Base-by-base conservation (phyloP, 2,329 filamentous ascomycete genomes). In the Fusarium multiceps region DNA sequence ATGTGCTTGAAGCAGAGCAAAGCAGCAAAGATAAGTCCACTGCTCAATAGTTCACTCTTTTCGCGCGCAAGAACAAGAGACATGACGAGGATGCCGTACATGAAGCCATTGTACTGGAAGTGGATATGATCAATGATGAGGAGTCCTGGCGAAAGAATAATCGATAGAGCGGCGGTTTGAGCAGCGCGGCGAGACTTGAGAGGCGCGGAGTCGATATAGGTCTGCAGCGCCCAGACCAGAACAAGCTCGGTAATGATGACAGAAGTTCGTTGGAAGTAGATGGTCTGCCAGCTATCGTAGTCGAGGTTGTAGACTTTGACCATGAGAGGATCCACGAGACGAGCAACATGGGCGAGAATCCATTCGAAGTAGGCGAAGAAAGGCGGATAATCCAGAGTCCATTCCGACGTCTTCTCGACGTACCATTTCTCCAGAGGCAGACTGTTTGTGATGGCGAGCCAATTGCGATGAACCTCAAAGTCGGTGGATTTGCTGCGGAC, bases 331-430 rank as follows among this genome's bases (percentile, higher is more conserved):
- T 99, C 94, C 68, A 89, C 86, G 77, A 92, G 88, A 70, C 85
- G 88, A 27, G 94, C 96, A 61, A 90, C 84, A 75, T 96, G 92
- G 48, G 95, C 96, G 75, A 99, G 86, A 46, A 90, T 79, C 93
- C 93, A 98, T 85, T 99, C 96, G 82, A 98, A 98, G 79, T 92
- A 94, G 73, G 96, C 96, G 78, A 99, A 99, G 82, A 98, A 98
- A 10, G 96, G 96, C 32, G 96, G 96, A 79, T 99, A 99, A 83
- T 99, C 96, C 77, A 99, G 90, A 0, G 96, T 99, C 96, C 96
- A 99, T 93, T 98, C 93, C 63, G 96, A 99, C 3, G 94, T 97
- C 82, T 94, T 92, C 85, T 99, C 96, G 78, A 91, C 94, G 82
- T 99, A 99, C 96, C 96, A 99, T 73, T 97, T 86, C 80, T 92